A percentile compares a stretch with the other conserved stretches of the same genome.
Conservation (phyloP, 331 rosid species). For the Arachis monticola region DNA sequence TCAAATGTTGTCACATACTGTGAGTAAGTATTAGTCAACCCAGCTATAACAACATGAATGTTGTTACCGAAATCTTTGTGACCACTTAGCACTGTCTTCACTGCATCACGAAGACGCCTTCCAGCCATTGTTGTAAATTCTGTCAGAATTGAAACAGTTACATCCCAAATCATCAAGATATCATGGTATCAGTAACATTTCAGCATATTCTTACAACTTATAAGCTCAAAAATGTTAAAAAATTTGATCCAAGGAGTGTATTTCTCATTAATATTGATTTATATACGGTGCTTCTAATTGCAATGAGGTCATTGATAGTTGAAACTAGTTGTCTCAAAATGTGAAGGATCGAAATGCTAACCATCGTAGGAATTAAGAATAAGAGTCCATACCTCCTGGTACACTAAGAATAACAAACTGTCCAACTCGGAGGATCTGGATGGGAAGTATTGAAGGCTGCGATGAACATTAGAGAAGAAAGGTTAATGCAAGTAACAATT, state of each 20-base stretch:
- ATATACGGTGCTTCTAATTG: slow-evolving; percentile 32
- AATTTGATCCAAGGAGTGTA: not conserved
- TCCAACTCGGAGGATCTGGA: slow-evolving; percentile 79
- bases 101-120: slow-evolving; percentile 91
- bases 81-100: slow-evolving; percentile 60
- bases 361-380: slow-evolving; percentile 21
- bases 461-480: slow-evolving; percentile 27
- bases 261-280: slow-evolving; percentile 4
- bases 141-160: slow-evolving; percentile 42
- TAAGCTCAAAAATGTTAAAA: slow-evolving; percentile 17
- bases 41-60: slow-evolving; percentile 78
- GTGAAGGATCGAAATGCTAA: slow-evolving; percentile 23
- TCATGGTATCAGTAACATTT: slow-evolving; percentile 3
- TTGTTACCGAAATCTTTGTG: slow-evolving; percentile 49
- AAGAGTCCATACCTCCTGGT: slow-evolving; percentile 76
- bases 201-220: not conserved
- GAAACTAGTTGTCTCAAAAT: slow-evolving; percentile 11
- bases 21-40: slow-evolving; percentile 85
- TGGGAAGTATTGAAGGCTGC: slow-evolving; percentile 93
- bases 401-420: slow-evolving; percentile 82
- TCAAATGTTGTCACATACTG: slow-evolving; percentile 83
- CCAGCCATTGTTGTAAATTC: slow-evolving; percentile 97
- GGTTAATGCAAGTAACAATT: slow-evolving; percentile 16
- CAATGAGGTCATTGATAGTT: slow-evolving; percentile 1
- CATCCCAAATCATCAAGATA: slow-evolving; percentile 17